These are phyloP conservation scores for Neocallimastix lanati DNA, from an alignment of 192 early-diverging fungal genomes.

Conservation along the genomic window DNA sequence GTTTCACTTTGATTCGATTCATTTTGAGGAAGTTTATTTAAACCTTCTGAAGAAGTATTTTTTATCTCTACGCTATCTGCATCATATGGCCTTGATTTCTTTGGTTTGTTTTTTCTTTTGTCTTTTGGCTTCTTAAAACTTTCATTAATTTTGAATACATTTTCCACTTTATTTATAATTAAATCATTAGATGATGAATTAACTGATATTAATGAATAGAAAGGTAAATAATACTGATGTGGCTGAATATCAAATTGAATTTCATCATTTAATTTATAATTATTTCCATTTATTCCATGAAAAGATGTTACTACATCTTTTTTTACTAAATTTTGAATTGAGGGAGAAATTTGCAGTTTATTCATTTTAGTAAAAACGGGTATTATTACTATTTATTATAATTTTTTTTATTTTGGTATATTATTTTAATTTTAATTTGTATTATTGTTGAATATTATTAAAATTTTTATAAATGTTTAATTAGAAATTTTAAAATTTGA, in stretches of 20 bases:
- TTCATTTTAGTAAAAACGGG: too few species aligned
- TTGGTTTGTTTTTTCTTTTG: not conserved
- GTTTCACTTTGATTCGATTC: not conserved
- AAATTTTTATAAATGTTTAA: too few species aligned
- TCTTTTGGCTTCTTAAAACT: not conserved
- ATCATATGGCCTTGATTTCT: not conserved
- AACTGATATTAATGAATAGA: not conserved
- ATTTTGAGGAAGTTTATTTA: not conserved
- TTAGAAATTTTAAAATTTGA: too few species aligned
- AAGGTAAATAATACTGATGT: not conserved
- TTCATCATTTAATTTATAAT: not conserved
- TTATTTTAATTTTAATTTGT: too few species aligned
- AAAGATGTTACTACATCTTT: not conserved
- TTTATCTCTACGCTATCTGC: not conserved
- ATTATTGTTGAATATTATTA: too few species aligned
- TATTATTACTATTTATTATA: too few species aligned
- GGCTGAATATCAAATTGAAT: not conserved
- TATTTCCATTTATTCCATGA: not conserved
- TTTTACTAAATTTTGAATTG: not conserved
- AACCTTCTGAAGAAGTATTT: not conserved
- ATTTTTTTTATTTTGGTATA: too few species aligned
- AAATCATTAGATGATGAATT: not conserved
- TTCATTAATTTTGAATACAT: not conserved
- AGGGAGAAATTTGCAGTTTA: not conserved
- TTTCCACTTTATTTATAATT: not conserved